These are phyloP conservation scores for Jamesozyma rosinii DNA, from an alignment of 805 yeast species.

Conservation along the genomic window DNA sequence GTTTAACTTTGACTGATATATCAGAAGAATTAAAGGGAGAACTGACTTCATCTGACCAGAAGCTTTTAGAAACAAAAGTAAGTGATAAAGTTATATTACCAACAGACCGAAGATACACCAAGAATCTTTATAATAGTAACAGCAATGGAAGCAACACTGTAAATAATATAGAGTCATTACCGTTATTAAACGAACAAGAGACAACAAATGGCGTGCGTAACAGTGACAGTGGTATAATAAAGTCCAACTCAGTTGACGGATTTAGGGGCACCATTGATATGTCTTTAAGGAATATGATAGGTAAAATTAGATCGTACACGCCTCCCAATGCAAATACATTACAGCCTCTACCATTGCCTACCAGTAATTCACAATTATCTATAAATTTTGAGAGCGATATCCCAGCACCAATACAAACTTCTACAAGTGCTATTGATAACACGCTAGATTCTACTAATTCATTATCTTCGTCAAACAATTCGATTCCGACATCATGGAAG, in stretches of 20 bases:
- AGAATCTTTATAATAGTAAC: background rate
- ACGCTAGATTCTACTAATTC: conserved; percentile 2
- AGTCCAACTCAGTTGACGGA: conserved; percentile 24
- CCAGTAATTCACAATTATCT: conserved; percentile 14
- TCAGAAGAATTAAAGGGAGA: conserved; percentile 15
- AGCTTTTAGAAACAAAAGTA: conserved; percentile 13
- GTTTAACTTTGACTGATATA: conserved; percentile 19
- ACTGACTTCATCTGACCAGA: conserved; percentile 10
- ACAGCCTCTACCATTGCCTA: conserved; percentile 11
- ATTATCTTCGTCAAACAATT: conserved; percentile 2
- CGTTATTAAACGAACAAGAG: background rate
- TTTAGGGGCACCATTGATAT: conserved; percentile 24
- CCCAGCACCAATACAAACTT: background rate
- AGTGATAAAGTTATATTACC: conserved; percentile 19
- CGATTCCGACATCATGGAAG: conserved; percentile 16
- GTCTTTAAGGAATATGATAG: conserved; percentile 25
- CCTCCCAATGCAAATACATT: conserved; percentile 16
- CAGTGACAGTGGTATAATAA: conserved; percentile 1
- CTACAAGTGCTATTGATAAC: background rate
- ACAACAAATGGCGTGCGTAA: background rate
- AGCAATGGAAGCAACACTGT: background rate
- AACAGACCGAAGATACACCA: background rate
- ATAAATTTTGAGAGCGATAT: conserved; percentile 7
- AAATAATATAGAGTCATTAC: background rate
- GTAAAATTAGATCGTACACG: conserved; percentile 26